Evolutionary conservation across 2,329 filamentous ascomycete genomes (phyloP).

Genomic region (Aureobasidium zeae): DNA sequence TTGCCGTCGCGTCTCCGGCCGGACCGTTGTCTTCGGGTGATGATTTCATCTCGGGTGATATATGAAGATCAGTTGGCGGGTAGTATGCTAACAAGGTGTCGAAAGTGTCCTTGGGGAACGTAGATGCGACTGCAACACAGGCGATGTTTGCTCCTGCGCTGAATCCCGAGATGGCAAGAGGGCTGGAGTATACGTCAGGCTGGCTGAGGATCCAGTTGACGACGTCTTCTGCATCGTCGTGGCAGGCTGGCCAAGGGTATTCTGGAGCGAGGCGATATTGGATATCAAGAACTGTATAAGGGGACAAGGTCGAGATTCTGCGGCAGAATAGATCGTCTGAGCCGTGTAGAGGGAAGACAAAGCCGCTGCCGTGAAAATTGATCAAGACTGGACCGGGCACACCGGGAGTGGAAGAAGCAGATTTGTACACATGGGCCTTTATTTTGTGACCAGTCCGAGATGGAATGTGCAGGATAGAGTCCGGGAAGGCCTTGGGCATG

Average conservation of each 20-base stretch:
- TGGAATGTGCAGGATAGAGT: constrained; percentile 18
- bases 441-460: constrained; percentile 20
- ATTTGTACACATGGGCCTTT: constrained; percentile 22
- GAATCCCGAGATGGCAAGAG: constrained; percentile 32
- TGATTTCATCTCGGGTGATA: constrained; percentile 24
- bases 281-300: constrained; percentile 33
- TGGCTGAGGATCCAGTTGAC: constrained; percentile 33
- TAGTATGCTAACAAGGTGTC: constrained; percentile 28
- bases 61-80: constrained; percentile 28
- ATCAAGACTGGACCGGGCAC: constrained; percentile 24
- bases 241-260: constrained; percentile 35
- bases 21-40: constrained; percentile 23
- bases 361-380: constrained; percentile 31
- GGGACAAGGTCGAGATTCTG: constrained; percentile 27
- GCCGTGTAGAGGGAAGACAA: constrained; percentile 30
- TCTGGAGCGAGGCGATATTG: constrained; percentile 38
- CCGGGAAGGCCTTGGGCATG: constrained; percentile 1
- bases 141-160: constrained; percentile 35
- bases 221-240: constrained; percentile 37
- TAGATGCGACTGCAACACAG: constrained; percentile 26
- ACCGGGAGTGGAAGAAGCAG: constrained; percentile 1
- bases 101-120: constrained; percentile 28
- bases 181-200: constrained; percentile 26
- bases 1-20: constrained; percentile 19
- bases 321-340: constrained; percentile 33